Evolutionary conservation across 352 stramenopile species (phyloP).

Genomic region (Elongisporangium senticosum): DNA sequence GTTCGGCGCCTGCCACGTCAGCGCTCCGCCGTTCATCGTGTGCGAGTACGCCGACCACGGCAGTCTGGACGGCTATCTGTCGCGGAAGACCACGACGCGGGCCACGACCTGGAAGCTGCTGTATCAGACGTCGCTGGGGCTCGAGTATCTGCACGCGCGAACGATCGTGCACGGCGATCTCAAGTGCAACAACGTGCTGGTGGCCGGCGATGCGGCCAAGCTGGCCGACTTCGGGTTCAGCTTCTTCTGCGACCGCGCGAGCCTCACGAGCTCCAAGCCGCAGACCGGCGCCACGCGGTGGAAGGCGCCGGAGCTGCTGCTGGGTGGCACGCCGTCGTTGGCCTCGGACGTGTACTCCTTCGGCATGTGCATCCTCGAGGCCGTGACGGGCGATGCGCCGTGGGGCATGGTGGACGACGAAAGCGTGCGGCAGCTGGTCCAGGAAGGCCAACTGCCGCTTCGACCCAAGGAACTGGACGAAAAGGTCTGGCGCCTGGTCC

Average conservation of each 20-base stretch:
- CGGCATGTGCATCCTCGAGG: conserved; percentile 33
- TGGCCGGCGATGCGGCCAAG: conserved; percentile 20
- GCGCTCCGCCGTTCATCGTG: conserved; percentile 15
- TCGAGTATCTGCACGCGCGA: conserved; percentile 25
- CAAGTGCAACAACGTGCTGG: conserved; percentile 24
- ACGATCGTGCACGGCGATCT: conserved; percentile 27
- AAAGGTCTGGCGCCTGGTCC: conserved; percentile 18
- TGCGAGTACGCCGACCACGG: conserved; percentile 14
- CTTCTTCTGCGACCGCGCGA: not conserved
- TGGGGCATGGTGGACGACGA: conserved; percentile 11
- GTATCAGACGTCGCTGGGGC: conserved; percentile 19
- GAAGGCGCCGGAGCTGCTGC: conserved; percentile 18
- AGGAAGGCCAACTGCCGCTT: not conserved
- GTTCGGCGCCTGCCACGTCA: conserved; percentile 23
- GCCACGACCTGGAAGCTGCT: conserved; percentile 20
- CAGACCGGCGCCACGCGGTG: conserved; percentile 14
- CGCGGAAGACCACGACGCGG: not conserved
- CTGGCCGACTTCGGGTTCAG: conserved; percentile 23
- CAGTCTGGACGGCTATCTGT: conserved; percentile 6
- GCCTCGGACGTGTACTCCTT: conserved; percentile 33
- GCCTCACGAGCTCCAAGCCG: not conserved
- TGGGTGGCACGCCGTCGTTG: conserved; percentile 7
- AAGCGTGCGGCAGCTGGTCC: not conserved
- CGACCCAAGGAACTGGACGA: conserved; percentile 2
- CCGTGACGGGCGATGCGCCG: conserved; percentile 15